Percentiles rank a stretch among this genome's conserved stretches.
Evolutionary conservation across 179 eudicot genomes (phyloP).

Genomic region (Patellifolia procumbens): DNA sequence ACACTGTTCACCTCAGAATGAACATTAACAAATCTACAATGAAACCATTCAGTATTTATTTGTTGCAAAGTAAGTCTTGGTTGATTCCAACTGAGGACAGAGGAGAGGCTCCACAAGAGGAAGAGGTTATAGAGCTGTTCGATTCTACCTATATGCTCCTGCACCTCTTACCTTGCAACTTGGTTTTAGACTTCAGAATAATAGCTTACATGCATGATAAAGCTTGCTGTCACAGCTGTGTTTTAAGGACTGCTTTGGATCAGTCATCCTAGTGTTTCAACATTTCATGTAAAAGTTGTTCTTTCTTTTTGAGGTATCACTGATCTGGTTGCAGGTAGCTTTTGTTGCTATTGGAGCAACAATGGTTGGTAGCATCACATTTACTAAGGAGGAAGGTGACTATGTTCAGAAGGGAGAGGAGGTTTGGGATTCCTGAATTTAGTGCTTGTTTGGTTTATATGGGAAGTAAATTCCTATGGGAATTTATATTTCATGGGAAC

Average conservation of each 20-base stretch:
- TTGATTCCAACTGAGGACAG: not conserved
- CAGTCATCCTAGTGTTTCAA: not conserved
- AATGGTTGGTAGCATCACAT: conserved; percentile 96
- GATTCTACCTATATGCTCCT: not conserved
- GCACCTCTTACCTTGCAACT: not conserved
- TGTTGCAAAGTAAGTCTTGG: not conserved
- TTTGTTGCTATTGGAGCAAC: conserved; percentile 99
- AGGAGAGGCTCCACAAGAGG: not conserved
- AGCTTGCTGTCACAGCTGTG: not conserved
- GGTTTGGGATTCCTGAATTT: conserved; percentile 42
- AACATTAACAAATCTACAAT: not conserved
- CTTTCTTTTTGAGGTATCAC: not conserved
- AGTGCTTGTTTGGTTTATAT: conserved; percentile 12
- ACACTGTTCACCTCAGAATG: not conserved
- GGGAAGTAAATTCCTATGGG: no score
- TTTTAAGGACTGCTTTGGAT: not conserved
- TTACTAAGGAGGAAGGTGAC: conserved; percentile 70
- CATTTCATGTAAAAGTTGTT: not conserved
- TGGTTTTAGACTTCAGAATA: not conserved
- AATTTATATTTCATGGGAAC: no score
- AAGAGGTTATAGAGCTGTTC: not conserved
- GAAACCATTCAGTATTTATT: not conserved
- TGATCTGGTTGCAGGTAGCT: conserved; percentile 66
- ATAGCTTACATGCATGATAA: not conserved
- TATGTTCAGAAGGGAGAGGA: conserved; percentile 84